Conservation (phyloP, 1,284 basidiomycete genomes). For the Schizopora paradoxa region DNA sequence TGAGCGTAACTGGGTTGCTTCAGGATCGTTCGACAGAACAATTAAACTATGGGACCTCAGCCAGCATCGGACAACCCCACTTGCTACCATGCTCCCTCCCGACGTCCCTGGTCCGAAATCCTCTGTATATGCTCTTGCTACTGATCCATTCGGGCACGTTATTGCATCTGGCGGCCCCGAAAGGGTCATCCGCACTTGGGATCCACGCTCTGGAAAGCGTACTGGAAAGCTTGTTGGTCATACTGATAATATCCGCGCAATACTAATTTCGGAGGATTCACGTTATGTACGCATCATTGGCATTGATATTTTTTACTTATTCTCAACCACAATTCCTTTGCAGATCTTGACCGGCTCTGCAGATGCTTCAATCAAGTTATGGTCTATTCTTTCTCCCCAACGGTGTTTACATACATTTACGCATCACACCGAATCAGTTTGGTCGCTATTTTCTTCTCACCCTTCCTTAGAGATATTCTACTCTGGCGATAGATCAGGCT, state of each 20-base stretch:
- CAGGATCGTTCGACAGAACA: constrained; percentile 90
- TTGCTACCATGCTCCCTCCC: constrained; percentile 56
- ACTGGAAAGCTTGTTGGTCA: constrained; percentile 84
- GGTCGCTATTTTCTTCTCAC: constrained; percentile 87
- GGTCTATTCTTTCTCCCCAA: constrained; percentile 83
- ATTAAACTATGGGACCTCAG: constrained; percentile 94
- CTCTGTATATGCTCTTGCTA: constrained; percentile 75
- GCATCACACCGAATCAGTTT: constrained; percentile 92
- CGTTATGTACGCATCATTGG: constrained; percentile 57
- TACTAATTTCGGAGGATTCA: constrained; percentile 85
- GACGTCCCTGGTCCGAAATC: constrained; percentile 63
- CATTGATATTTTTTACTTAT: constrained; percentile 1
- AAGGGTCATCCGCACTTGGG: constrained; percentile 87
- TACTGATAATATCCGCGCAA: constrained; percentile 91
- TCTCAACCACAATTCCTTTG: background rate
- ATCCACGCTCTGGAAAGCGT: constrained; percentile 76
- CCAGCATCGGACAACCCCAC: constrained; percentile 36
- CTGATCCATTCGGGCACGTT: constrained; percentile 73
- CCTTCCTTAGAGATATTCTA: constrained; percentile 91
- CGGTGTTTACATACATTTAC: constrained; percentile 94
- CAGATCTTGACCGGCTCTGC: constrained; percentile 19
- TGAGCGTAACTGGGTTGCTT: constrained; percentile 82
- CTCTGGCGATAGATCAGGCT: constrained; percentile 89
- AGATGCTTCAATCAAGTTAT: constrained; percentile 79
- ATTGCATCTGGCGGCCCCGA: constrained; percentile 91